A percentile compares a stretch with the other conserved stretches of the same genome.
phyloP scores from a whole-genome alignment of 78 protist genomes.

The Monocercomonoides exilis region DNA sequence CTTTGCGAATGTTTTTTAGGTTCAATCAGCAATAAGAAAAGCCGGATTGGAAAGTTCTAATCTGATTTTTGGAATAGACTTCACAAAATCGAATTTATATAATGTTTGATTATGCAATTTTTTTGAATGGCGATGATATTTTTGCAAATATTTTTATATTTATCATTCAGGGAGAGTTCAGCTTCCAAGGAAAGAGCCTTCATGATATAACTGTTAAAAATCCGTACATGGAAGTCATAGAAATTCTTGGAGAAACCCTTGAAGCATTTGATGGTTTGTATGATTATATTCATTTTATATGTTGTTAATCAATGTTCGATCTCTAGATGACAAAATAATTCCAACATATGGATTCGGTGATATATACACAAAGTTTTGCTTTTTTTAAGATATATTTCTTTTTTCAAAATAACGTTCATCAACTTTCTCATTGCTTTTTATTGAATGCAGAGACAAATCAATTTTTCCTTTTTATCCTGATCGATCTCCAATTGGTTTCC shows the following conservation, averaged over 20 bases:
- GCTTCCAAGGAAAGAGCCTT: slow-evolving; percentile 32
- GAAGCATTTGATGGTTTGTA: slow-evolving; percentile 25
- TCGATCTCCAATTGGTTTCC: not conserved
- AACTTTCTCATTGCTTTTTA: no score
- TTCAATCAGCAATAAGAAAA: no score
- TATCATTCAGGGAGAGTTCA: slow-evolving; percentile 5
- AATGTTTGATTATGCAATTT: no score
- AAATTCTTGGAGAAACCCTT: slow-evolving; percentile 26
- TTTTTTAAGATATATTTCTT: slow-evolving; percentile 11
- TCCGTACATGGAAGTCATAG: slow-evolving; percentile 27
- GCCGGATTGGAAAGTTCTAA: no score
- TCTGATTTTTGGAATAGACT: no score
- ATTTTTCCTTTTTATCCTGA: not conserved
- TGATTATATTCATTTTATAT: slow-evolving; percentile 1
- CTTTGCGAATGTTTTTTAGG: no score
- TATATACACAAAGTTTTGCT: not conserved
- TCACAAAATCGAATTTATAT: no score
- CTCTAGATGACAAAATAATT: not conserved
- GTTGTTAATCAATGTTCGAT: no score
- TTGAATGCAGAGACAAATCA: not conserved
- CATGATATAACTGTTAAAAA: slow-evolving; percentile 18
- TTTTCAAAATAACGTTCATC: no score
- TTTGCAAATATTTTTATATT: no score
- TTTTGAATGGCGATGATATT: no score
- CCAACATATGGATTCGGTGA: slow-evolving; percentile 9